These are phyloP conservation scores for Mucor lusitanicus DNA, from an alignment of 371 early-diverging fungal genomes.

Conservation along the genomic window DNA sequence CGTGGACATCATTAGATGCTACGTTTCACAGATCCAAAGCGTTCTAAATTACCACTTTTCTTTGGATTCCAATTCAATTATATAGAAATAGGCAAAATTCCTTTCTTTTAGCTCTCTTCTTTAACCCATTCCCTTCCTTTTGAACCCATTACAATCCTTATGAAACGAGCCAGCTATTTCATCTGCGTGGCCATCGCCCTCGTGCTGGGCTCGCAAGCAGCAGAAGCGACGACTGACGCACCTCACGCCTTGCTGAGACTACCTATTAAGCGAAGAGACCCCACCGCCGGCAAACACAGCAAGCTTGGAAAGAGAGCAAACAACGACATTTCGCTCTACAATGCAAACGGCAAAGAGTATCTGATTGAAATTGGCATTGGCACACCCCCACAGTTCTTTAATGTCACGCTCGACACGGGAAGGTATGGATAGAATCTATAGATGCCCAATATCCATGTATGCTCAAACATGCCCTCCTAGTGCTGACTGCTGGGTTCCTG, in stretches of 20 bases:
- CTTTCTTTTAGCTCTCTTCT: background rate
- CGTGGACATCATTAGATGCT: background rate
- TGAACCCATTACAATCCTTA: background rate
- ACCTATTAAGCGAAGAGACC: background rate
- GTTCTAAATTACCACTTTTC: background rate
- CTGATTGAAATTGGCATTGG: slow-evolving; percentile 41
- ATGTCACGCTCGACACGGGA: slow-evolving; percentile 48
- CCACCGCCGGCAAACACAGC: background rate
- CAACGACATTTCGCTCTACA: slow-evolving; percentile 24
- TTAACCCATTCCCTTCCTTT: background rate
- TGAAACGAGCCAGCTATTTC: background rate
- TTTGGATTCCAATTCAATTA: background rate
- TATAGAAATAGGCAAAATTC: background rate
- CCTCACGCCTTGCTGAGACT: background rate
- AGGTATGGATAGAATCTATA: background rate
- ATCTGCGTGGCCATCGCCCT: background rate
- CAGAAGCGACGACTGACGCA: background rate
- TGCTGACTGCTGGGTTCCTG: slow-evolving; percentile 49
- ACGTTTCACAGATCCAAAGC: background rate
- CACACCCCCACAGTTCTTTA: slow-evolving; percentile 43
- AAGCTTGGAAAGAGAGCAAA: slow-evolving; percentile 15
- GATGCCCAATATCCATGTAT: too few relatives aligned
- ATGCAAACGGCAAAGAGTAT: slow-evolving; percentile 44
- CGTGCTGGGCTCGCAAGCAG: background rate
- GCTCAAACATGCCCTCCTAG: slow-evolving; percentile 5